These are phyloP conservation scores for Plenodomus biglobosus DNA, from an alignment of 2,329 filamentous ascomycete species.

Conservation along the genomic window DNA sequence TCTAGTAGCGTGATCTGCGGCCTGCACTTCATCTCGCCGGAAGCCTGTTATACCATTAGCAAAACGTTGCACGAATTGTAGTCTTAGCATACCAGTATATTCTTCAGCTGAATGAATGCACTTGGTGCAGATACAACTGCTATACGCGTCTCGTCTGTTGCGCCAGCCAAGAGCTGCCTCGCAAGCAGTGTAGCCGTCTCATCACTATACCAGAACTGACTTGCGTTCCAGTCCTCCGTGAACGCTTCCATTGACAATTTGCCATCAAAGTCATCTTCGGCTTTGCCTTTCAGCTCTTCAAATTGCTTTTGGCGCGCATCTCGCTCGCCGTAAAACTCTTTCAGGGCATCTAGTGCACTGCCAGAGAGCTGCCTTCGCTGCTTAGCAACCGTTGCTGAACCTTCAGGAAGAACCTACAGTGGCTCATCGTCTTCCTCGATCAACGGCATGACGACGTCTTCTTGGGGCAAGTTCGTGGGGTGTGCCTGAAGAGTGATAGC, in stretches of 20 bases:
- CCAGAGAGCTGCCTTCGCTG: conserved; percentile 62
- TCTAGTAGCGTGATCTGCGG: conserved; percentile 70
- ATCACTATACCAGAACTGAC: conserved; percentile 82
- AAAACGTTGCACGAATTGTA: too few relatives aligned
- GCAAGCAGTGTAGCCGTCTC: conserved; percentile 68
- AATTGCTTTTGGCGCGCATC: conserved; percentile 68
- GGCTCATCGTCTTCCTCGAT: conserved; percentile 40
- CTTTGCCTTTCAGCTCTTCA: conserved; percentile 64
- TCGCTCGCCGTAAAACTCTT: conserved; percentile 73
- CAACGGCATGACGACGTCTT: conserved; percentile 21
- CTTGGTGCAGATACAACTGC: conserved; percentile 74
- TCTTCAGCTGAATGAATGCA: conserved; percentile 75
- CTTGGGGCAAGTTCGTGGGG: conserved; percentile 6
- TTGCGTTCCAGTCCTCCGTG: conserved; percentile 79
- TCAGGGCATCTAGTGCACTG: conserved; percentile 67
- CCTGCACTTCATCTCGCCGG: conserved; percentile 30
- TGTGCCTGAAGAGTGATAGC: conserved; percentile 28
- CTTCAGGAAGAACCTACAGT: conserved; percentile 28
- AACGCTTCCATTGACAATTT: conserved; percentile 68
- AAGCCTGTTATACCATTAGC: conserved; percentile 24
- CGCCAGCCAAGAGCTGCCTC: conserved; percentile 64
- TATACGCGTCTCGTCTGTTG: conserved; percentile 60
- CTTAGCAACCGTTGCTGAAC: conserved; percentile 13
- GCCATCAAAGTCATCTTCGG: conserved; percentile 57
- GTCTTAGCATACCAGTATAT: conserved; percentile 60